Evolutionary conservation across 352 stramenopile genomes (phyloP).

Genomic region (Pythium dissimile): DNA sequence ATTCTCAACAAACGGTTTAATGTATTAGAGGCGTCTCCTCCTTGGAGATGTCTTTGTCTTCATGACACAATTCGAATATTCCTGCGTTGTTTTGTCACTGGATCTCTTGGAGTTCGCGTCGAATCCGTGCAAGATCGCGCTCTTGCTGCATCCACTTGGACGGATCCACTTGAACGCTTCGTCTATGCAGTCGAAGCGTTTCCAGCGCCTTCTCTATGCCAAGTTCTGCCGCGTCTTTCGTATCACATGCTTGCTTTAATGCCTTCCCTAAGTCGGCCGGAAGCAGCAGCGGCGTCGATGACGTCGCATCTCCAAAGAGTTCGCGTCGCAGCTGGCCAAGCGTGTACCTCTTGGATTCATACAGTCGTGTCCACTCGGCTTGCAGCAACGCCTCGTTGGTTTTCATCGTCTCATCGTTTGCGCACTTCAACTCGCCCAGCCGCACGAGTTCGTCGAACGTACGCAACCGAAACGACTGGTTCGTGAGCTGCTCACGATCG

Average conservation of each 20-base stretch:
- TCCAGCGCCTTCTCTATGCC: conserved; percentile 21
- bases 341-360: conserved; percentile 14
- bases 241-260: conserved; percentile 1
- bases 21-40: too few species aligned
- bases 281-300: conserved; percentile 22
- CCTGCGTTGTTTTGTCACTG: not conserved
- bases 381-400: conserved; percentile 7
- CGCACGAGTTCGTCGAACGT: conserved; percentile 32
- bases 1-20: conserved; percentile 2
- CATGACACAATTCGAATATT: not conserved
- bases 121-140: conserved; percentile 2
- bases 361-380: conserved; percentile 20
- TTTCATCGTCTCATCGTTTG: conserved; percentile 13
- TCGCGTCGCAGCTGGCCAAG: conserved; percentile 16
- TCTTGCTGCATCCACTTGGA: conserved; percentile 19
- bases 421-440: conserved; percentile 5
- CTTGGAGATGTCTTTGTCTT: not conserved
- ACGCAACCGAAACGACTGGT: not conserved
- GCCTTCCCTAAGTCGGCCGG: conserved; percentile 5
- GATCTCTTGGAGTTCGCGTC: conserved; percentile 2
- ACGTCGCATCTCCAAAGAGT: conserved; percentile 25
- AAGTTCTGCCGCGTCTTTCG: conserved; percentile 22
- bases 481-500: not conserved
- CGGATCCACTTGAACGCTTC: conserved; percentile 18
- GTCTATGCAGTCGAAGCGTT: conserved; percentile 15